Evolutionary conservation across 2,329 filamentous ascomycete genomes (phyloP).

Genomic region (Penicillium oxalicum): DNA sequence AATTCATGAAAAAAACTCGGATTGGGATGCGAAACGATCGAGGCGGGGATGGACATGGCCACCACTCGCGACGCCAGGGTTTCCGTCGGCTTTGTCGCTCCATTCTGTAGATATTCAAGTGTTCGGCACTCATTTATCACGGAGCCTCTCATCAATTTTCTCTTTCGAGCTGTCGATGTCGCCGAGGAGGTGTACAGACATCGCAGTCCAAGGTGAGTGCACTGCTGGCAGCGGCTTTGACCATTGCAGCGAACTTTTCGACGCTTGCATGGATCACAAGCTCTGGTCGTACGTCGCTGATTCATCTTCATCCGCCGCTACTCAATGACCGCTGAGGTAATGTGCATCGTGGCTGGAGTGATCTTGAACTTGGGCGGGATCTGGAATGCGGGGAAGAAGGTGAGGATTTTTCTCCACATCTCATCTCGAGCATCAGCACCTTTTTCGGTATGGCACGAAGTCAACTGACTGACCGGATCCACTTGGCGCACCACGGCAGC

Average conservation of each 20-base stretch:
- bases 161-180: slow-evolving; percentile 30
- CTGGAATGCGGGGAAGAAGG: no score
- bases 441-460: no score
- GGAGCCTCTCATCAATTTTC: neutral
- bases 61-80: slow-evolving; percentile 7
- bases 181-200: slow-evolving; percentile 39
- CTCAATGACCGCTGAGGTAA: no score
- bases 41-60: slow-evolving; percentile 24
- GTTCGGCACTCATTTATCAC: neutral
- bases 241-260: slow-evolving; percentile 47
- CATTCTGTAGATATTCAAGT: neutral
- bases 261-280: slow-evolving; percentile 45
- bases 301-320: neutral
- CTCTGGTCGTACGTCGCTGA: slow-evolving; percentile 15
- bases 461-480: no score
- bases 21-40: slow-evolving; percentile 1
- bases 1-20: slow-evolving; percentile 31
- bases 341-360: no score
- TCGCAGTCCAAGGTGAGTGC: slow-evolving; percentile 39
- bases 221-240: slow-evolving; percentile 40
- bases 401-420: no score
- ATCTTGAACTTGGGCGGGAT: no score
- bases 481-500: no score
- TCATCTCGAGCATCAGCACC: no score
- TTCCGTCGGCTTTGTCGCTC: neutral